A percentile compares a stretch with the other conserved stretches of the same genome.
Evolutionary conservation across 1,284 basidiomycete genomes (phyloP).

Genomic region (Sporisorium graminicola): DNA sequence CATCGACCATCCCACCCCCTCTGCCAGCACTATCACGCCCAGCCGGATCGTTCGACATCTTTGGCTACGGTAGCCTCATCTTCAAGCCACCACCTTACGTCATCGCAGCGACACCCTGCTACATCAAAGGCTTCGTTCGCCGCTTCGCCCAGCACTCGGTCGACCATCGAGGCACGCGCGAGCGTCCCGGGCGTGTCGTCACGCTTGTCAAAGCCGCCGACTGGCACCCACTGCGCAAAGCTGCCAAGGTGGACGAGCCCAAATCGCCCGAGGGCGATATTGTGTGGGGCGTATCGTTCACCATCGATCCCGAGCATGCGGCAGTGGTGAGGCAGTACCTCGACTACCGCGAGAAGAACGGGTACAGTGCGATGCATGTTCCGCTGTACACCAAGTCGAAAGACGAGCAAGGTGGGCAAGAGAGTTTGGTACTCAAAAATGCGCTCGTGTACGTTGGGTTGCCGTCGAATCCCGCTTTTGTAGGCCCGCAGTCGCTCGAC

Average conservation of each 20-base stretch:
- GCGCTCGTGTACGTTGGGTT: slow-evolving; percentile 80
- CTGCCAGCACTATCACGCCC: slow-evolving; percentile 42
- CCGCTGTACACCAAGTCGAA: slow-evolving; percentile 70
- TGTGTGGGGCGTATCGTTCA: slow-evolving; percentile 88
- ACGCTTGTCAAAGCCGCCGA: slow-evolving; percentile 86
- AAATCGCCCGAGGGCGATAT: slow-evolving; percentile 70
- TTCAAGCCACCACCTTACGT: slow-evolving; percentile 69
- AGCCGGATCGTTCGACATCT: slow-evolving; percentile 62
- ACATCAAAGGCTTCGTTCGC: slow-evolving; percentile 85
- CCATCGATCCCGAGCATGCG: slow-evolving; percentile 81
- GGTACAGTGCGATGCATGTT: slow-evolving; percentile 53
- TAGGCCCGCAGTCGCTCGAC: slow-evolving; percentile 82
- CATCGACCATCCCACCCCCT: slow-evolving; percentile 25
- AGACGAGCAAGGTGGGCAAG: slow-evolving; percentile 71
- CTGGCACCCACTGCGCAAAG: slow-evolving; percentile 73
- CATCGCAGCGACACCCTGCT: slow-evolving; percentile 75
- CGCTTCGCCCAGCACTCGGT: slow-evolving; percentile 87
- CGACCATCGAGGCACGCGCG: slow-evolving; percentile 75
- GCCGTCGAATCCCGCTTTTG: slow-evolving; percentile 83
- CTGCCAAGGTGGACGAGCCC: slow-evolving; percentile 74
- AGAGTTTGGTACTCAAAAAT: slow-evolving; percentile 74
- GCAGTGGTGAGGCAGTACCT: slow-evolving; percentile 83
- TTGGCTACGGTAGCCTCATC: slow-evolving; percentile 67
- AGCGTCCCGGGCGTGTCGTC: slow-evolving; percentile 79
- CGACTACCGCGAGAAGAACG: slow-evolving; percentile 85